These are phyloP conservation scores for Globisporangium mamillatum DNA, from an alignment of 352 stramenopile genomes.

Conservation along the genomic window DNA sequence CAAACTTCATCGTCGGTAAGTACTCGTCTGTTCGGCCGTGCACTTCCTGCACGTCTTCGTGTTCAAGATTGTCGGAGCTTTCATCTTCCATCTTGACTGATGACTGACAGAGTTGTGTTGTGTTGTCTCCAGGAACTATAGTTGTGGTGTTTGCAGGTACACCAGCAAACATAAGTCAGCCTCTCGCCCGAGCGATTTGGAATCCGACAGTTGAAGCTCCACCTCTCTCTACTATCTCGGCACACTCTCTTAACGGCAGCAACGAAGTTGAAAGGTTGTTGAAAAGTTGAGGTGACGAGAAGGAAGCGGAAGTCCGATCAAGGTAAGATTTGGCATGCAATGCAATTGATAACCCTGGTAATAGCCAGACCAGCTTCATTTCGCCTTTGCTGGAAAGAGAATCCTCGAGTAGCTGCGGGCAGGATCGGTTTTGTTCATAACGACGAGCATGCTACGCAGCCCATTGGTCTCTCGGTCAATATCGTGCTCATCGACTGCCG, in stretches of 20 bases:
- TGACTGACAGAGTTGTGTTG: neutral
- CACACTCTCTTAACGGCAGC: neutral
- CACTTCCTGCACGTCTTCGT: neutral
- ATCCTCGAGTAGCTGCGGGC: neutral
- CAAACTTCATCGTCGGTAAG: neutral
- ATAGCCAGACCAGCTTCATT: neutral
- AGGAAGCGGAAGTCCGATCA: neutral
- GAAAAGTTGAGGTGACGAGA: neutral
- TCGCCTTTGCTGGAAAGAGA: neutral
- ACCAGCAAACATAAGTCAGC: neutral
- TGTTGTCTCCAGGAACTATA: neutral
- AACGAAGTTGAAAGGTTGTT: neutral
- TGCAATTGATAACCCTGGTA: neutral
- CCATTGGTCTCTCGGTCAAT: neutral
- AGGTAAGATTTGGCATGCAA: neutral
- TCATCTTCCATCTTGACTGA: neutral
- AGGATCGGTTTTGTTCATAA: neutral
- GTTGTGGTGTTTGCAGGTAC: neutral
- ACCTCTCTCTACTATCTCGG: neutral
- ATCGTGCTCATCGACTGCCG: neutral
- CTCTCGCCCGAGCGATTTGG: neutral
- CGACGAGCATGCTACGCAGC: neutral
- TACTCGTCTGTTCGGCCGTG: neutral
- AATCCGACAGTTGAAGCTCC: neutral
- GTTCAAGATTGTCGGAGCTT: neutral